These are phyloP conservation scores for Rhodocollybia butyracea DNA, from an alignment of 768 basidiomycete species.

Conservation along the genomic window DNA sequence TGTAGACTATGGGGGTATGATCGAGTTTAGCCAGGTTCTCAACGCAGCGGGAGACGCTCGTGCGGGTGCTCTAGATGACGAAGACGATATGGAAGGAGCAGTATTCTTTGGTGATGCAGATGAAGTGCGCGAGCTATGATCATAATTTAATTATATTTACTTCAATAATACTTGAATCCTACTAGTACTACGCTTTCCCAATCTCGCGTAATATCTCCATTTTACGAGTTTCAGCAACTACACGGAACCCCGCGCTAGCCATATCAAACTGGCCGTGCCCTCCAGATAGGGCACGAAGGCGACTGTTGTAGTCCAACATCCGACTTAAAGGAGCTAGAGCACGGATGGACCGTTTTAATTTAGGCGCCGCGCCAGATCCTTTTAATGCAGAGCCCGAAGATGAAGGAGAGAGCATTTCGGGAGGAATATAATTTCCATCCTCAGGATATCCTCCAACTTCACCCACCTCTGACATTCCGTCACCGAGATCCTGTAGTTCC, in stretches of 20 bases:
- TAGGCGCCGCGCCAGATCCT: constrained; percentile 28
- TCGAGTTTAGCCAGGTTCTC: constrained; percentile 74
- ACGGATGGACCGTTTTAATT: constrained; percentile 60
- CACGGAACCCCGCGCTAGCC: constrained; percentile 71
- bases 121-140: constrained; percentile 61
- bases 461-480: constrained; percentile 30
- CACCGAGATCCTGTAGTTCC: constrained; percentile 69
- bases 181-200: constrained; percentile 53
- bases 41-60: constrained; percentile 53
- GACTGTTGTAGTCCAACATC: constrained; percentile 77
- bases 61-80: constrained; percentile 63
- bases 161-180: constrained; percentile 8
- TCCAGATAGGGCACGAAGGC: constrained; percentile 76
- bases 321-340: constrained; percentile 76
- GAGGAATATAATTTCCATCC: constrained; percentile 76
- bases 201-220: constrained; percentile 76
- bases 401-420: constrained; percentile 74
- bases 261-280: constrained; percentile 83
- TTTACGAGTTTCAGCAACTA: constrained; percentile 58
- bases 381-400: constrained; percentile 28
- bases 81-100: constrained; percentile 72
- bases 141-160: constrained; percentile 17
- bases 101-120: constrained; percentile 83
- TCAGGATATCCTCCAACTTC: constrained; percentile 44
- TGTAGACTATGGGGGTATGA: constrained; percentile 50